Conservation (phyloP, 148 eudicot genomes). For the Nepenthes mirabilis region DNA sequence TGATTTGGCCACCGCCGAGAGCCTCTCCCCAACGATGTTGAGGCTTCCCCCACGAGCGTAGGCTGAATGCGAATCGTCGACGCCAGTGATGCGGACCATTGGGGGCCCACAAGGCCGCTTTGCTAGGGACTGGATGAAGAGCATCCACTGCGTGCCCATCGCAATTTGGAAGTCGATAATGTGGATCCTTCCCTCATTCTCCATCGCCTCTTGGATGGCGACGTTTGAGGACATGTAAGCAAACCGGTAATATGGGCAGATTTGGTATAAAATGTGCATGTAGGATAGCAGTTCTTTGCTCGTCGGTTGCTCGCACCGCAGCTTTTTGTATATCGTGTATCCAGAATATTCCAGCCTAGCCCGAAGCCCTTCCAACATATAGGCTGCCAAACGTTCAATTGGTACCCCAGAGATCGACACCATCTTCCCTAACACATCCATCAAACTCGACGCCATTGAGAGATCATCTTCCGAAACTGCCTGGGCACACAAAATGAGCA, state of each 20-base stretch:
- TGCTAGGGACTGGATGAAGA: constrained; percentile 39
- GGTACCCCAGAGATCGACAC: constrained; percentile 81
- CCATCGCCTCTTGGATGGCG: constrained; percentile 51
- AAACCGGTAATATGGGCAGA: constrained; percentile 65
- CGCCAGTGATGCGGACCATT: constrained; percentile 59
- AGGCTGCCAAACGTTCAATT: constrained; percentile 67
- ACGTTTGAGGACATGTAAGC: constrained; percentile 64
- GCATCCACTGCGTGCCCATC: constrained; percentile 79
- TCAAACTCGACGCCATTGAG: constrained; percentile 21
- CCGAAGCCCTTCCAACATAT: constrained; percentile 75
- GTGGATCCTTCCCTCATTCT: constrained; percentile 50
- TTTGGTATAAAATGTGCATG: constrained; percentile 57
- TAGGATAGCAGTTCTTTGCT: constrained; percentile 60
- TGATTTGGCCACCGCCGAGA: constrained; percentile 32
- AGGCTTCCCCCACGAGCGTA: constrained; percentile 82
- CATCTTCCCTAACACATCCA: constrained; percentile 42
- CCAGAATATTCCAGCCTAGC: constrained; percentile 64
- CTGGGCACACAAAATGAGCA: constrained; percentile 56
- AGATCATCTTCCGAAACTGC: constrained; percentile 39
- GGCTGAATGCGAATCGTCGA: constrained; percentile 69
- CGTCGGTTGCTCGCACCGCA: constrained; percentile 71
- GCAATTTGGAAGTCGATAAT: constrained; percentile 83
- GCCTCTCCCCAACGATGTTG: constrained; percentile 38
- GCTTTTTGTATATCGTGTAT: constrained; percentile 56
- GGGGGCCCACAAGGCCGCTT: constrained; percentile 71